These are phyloP conservation scores for Antarctomyces pellizariae DNA, from an alignment of 495 filamentous ascomycete genomes.

Conservation along the genomic window DNA sequence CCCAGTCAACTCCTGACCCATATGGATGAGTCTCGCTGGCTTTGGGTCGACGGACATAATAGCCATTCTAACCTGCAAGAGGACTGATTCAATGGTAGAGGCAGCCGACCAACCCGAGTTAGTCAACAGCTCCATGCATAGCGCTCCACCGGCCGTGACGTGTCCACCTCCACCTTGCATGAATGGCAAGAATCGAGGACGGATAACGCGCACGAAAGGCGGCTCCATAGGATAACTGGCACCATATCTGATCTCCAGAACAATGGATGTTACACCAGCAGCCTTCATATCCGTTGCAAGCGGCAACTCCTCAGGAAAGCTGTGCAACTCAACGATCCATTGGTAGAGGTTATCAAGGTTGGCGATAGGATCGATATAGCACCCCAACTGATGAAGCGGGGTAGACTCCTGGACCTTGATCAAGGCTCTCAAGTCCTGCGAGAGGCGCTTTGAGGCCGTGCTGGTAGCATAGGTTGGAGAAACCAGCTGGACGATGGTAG, in stretches of 20 bases:
- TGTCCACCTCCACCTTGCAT: slow-evolving; percentile 60
- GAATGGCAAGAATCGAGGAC: slow-evolving; percentile 57
- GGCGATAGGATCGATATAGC: slow-evolving; percentile 45
- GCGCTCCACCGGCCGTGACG: slow-evolving; percentile 64
- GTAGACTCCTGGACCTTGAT: slow-evolving; percentile 38
- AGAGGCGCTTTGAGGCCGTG: slow-evolving; percentile 34
- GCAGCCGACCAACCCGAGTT: slow-evolving; percentile 60
- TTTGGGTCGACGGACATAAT: slow-evolving; percentile 40
- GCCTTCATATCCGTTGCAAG: slow-evolving; percentile 54
- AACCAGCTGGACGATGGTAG: slow-evolving; percentile 29
- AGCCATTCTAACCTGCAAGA: slow-evolving; percentile 65
- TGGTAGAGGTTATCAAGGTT: slow-evolving; percentile 49
- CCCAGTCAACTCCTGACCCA: background rate
- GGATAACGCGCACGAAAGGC: slow-evolving; percentile 68
- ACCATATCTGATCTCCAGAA: slow-evolving; percentile 64
- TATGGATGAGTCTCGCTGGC: slow-evolving; percentile 42
- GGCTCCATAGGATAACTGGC: slow-evolving; percentile 51
- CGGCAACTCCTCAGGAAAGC: slow-evolving; percentile 44
- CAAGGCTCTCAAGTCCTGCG: slow-evolving; percentile 33
- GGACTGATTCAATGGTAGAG: slow-evolving; percentile 50
- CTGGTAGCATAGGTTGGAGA: slow-evolving; percentile 47
- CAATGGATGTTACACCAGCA: slow-evolving; percentile 34
- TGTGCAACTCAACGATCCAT: slow-evolving; percentile 84
- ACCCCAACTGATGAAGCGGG: slow-evolving; percentile 50
- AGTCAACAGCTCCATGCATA: slow-evolving; percentile 86